Base-by-base conservation (phyloP, 805 yeast species). In the Wickerhamomyces strasburgensis region DNA sequence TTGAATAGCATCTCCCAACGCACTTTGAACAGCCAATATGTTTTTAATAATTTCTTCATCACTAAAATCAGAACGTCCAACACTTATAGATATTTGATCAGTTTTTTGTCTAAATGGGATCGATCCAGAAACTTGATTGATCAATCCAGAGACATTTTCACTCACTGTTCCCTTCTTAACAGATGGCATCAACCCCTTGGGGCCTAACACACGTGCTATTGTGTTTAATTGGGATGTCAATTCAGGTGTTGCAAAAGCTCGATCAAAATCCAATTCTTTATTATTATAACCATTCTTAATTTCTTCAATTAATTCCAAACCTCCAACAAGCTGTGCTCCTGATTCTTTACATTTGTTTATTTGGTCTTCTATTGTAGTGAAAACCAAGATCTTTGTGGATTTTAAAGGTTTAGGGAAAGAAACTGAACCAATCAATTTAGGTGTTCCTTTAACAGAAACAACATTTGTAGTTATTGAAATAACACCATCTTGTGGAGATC, bases 131-230 rank as follows among this genome's bases (percentile, higher is more conserved):
- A 78, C 75, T 7, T 67, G 62, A 26, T 60, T 53, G 41, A 89
- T 69, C 40, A 81, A 62, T 6, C 59, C 58, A 15, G 64, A 65
- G 21, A 87, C 63, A 50, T 87, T 77, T n/a, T 75, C 73, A 1
- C 82, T 65, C 7, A 90, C 93, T 1, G 96, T 88, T 14, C 95
- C 95, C 55, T 79, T 83, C 64, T 87, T 88, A 11, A 74, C 79
- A 30, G 74, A 72, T 32, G 98, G 98, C 84, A 89, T 81, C 49
- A 93, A 70, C 17, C 95, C 95, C 53, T 71, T 78, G 23, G 95
- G 95, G 40, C 98, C 98, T 49, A 93, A 70, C 9, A 73, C 65
- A 53, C 88, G 75, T n/a, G 93, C 96, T 16, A 86, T 65, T 39
- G 74, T 68, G 44, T 71, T 72, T 46, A 93, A 67, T 18, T 71